These are phyloP conservation scores for Colletotrichum coccodes DNA, from an alignment of 2,329 filamentous ascomycete species.

Conservation along the genomic window DNA sequence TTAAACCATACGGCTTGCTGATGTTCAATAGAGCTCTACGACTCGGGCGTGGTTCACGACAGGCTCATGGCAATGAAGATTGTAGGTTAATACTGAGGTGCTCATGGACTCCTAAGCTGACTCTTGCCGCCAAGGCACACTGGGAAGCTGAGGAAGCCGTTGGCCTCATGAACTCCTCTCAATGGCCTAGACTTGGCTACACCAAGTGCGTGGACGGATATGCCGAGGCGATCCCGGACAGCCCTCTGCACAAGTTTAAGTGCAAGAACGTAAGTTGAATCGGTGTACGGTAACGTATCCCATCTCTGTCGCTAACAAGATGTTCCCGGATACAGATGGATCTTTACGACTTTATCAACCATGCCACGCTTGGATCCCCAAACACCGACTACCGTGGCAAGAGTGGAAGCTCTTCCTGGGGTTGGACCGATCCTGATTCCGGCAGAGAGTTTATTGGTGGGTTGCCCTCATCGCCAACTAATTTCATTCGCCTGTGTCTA, in stretches of 20 bases:
- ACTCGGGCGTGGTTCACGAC: conserved; percentile 37
- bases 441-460: conserved; percentile 41
- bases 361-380: conserved; percentile 59
- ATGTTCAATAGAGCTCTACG: conserved; percentile 34
- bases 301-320: no score
- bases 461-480: no score
- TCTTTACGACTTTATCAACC: conserved; percentile 63
- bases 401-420: conserved; percentile 48
- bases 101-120: background rate
- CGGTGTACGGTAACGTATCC: background rate
- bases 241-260: conserved; percentile 35
- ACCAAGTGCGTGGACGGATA: conserved; percentile 37
- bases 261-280: conserved; percentile 35
- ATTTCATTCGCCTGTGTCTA: background rate
- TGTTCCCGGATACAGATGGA: conserved; percentile 46
- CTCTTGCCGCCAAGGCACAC: background rate
- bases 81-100: background rate
- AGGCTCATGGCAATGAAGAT: conserved; percentile 37
- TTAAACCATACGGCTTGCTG: background rate
- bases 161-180: conserved; percentile 36
- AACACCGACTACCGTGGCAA: conserved; percentile 35
- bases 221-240: conserved; percentile 35
- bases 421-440: conserved; percentile 51
- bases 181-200: conserved; percentile 37
- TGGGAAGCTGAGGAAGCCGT: conserved; percentile 35